These are phyloP conservation scores for Saccharomycopsis microspora DNA, from an alignment of 805 yeast species.

Conservation along the genomic window DNA sequence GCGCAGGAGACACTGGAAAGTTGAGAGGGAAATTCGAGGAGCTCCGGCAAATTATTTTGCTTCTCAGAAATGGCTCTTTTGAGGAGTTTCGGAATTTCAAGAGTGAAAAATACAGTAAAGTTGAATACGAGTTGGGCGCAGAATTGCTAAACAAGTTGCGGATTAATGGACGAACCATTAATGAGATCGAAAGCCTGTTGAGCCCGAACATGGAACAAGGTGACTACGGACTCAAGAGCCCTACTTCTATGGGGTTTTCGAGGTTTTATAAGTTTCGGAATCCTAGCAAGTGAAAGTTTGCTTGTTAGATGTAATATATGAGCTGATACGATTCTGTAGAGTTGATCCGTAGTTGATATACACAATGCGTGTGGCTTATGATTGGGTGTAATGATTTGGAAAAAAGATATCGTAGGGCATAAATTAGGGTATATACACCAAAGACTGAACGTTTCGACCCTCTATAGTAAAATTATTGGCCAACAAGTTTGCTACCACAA, in stretches of 20 bases:
- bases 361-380: no score
- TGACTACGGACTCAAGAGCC: constrained; percentile 5
- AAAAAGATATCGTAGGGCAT: no score
- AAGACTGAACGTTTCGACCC: no score
- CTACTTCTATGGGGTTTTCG: constrained; percentile 14
- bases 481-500: no score
- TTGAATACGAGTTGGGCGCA: constrained; percentile 13
- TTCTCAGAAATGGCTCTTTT: constrained; percentile 39
- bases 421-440: no score
- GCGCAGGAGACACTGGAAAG: neutral
- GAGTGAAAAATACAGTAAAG: constrained; percentile 11
- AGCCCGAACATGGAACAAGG: constrained; percentile 1
- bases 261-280: constrained; percentile 15
- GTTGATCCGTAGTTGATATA: no score
- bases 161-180: constrained; percentile 11
- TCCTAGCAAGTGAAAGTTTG: constrained; percentile 2
- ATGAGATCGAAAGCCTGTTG: constrained; percentile 4
- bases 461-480: no score
- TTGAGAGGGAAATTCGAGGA: constrained; percentile 25
- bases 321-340: neutral
- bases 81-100: constrained; percentile 15
- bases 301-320: neutral
- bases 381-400: no score
- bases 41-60: constrained; percentile 66
- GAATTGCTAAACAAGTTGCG: constrained; percentile 11